Percentiles rank a stretch among this genome's conserved stretches.
phyloP scores from a whole-genome alignment of 208 protist genomes.

The Naegleria fowleri region DNA sequence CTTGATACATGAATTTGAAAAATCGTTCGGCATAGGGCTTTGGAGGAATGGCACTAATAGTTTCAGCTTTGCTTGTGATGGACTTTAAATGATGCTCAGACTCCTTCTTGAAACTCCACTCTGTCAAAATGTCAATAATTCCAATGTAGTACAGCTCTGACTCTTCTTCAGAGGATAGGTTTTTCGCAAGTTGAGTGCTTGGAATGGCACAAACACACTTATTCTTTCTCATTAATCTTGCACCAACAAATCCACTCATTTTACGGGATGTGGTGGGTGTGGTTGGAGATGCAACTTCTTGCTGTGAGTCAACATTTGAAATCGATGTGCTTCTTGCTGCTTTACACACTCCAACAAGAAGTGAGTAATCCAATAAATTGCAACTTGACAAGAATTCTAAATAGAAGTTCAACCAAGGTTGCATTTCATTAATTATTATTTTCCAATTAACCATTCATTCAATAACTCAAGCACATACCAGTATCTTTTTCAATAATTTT shows the following conservation, averaged over 20 bases:
- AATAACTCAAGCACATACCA: not conserved
- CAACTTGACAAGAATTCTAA: not conserved
- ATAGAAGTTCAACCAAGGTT: no score
- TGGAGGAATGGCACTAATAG: not conserved
- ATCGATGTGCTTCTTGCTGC: not conserved
- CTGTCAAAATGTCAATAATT: slow-evolving; percentile 20
- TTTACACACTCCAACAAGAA: slow-evolving; percentile 1
- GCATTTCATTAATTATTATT: no score
- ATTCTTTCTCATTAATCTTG: not conserved
- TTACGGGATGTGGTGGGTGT: not conserved
- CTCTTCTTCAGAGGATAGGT: not conserved
- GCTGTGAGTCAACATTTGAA: not conserved
- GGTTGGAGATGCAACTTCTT: not conserved
- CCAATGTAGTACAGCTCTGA: not conserved
- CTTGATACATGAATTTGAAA: slow-evolving; percentile 1
- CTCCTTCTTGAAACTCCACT: slow-evolving; percentile 6
- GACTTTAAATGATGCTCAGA: not conserved
- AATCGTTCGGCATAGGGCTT: not conserved
- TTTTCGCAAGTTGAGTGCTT: not conserved
- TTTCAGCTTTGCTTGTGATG: not conserved
- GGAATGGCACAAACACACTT: not conserved
- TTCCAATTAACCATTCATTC: no score
- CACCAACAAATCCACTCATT: not conserved
- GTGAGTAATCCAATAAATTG: slow-evolving; percentile 11
- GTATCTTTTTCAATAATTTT: not conserved